phyloP scores from a whole-genome alignment of 176 grass and related monocot species.

The Poa annua region DNA sequence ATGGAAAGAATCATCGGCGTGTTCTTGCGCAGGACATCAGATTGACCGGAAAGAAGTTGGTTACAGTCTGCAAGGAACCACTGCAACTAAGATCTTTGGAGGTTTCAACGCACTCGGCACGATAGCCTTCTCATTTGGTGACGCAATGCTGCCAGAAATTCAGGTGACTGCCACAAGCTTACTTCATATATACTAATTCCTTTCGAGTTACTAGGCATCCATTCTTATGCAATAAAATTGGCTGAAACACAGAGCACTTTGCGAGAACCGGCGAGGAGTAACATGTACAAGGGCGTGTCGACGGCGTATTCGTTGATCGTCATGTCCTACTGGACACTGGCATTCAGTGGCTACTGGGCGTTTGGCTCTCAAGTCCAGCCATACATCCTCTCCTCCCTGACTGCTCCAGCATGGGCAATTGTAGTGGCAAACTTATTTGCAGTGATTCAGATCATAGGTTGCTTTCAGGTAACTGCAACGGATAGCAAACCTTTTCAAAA shows the following conservation, averaged over 20 bases:
- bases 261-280: slow-evolving; percentile 56
- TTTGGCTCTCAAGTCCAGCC: slow-evolving; percentile 73
- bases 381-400: slow-evolving; percentile 76
- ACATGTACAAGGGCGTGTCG: slow-evolving; percentile 78
- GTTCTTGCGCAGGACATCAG: slow-evolving; percentile 51
- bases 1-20: neutral
- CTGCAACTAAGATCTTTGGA: slow-evolving; percentile 56
- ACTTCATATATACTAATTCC: neutral
- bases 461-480: slow-evolving; percentile 66
- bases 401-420: slow-evolving; percentile 65
- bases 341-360: slow-evolving; percentile 80
- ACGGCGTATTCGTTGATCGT: slow-evolving; percentile 63
- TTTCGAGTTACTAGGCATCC: neutral
- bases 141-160: slow-evolving; percentile 89
- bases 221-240: neutral
- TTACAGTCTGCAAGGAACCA: slow-evolving; percentile 62
- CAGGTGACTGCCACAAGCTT: slow-evolving; percentile 48
- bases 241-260: slow-evolving; percentile 52
- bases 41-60: slow-evolving; percentile 46
- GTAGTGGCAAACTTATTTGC: slow-evolving; percentile 91
- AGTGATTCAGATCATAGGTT: slow-evolving; percentile 81
- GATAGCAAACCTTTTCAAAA: neutral
- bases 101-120: slow-evolving; percentile 72
- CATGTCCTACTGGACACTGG: slow-evolving; percentile 71
- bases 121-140: slow-evolving; percentile 88